These are phyloP conservation scores for Eustoma russellianum DNA, from an alignment of 257 asterid genomes.

Conservation along the genomic window DNA sequence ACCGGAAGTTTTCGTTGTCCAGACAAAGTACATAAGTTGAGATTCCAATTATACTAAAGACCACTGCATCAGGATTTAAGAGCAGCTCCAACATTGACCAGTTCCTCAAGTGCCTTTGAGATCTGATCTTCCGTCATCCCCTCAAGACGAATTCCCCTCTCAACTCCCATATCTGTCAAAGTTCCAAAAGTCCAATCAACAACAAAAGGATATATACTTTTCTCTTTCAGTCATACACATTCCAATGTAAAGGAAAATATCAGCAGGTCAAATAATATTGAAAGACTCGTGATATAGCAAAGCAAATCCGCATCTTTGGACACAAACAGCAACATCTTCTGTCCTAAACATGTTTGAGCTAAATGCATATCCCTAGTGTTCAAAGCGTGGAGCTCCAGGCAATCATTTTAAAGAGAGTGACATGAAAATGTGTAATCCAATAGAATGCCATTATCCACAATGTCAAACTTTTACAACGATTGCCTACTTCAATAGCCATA, in stretches of 20 bases:
- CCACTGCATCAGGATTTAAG: conserved; percentile 20
- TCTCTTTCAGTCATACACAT: too few species aligned
- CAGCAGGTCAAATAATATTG: too few species aligned
- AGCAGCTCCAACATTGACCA: conserved; percentile 55
- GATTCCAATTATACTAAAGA: conserved; percentile 3
- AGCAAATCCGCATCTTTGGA: too few species aligned
- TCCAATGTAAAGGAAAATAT: too few species aligned
- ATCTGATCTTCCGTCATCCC: conserved; percentile 72
- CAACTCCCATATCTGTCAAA: conserved; percentile 59
- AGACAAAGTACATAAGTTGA: background rate
- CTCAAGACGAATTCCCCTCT: conserved; percentile 62
- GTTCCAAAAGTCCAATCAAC: conserved; percentile 2
- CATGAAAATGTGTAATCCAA: too few species aligned
- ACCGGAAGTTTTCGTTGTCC: background rate
- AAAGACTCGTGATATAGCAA: too few species aligned
- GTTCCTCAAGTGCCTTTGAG: conserved; percentile 71
- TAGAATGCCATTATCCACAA: too few species aligned
- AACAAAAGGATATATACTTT: background rate
- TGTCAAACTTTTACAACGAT: background rate
- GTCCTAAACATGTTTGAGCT: too few species aligned
- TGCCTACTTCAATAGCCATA: background rate
- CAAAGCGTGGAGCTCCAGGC: too few species aligned
- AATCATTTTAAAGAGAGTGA: too few species aligned
- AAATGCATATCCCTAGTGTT: too few species aligned
- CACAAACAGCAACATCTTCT: too few species aligned